Conservation (phyloP, 257 asterid species). For the Orobanche coerulescens region DNA sequence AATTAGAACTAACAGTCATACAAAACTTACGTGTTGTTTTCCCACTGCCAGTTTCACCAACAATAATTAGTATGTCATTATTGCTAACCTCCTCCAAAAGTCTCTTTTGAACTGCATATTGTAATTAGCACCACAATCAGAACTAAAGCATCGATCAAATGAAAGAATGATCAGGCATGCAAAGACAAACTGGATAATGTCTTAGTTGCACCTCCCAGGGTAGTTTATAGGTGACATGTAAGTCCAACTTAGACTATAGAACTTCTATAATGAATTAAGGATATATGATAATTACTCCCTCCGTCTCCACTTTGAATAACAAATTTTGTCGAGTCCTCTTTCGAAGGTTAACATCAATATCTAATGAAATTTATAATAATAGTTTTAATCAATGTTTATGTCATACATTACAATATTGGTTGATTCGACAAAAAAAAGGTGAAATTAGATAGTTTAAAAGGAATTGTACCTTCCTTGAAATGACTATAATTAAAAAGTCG, state of each 20-base stretch:
- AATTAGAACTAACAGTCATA: background rate
- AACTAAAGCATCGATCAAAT: background rate
- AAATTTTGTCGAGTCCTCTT: too few species aligned
- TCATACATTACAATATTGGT: too few species aligned
- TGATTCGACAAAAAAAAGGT: too few species aligned
- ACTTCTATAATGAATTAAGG: too few species aligned
- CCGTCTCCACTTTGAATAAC: too few species aligned
- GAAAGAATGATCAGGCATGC: background rate
- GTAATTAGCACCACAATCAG: background rate
- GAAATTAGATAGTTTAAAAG: too few species aligned
- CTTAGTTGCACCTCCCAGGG: background rate
- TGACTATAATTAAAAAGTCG: too few species aligned
- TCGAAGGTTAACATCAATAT: too few species aligned
- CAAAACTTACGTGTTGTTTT: slow-evolving; percentile 88
- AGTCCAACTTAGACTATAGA: background rate
- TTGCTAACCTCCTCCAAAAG: slow-evolving; percentile 78
- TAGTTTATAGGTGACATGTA: background rate
- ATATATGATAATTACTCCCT: too few species aligned
- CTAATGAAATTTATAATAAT: too few species aligned
- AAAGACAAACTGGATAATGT: background rate
- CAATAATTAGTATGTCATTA: slow-evolving; percentile 75
- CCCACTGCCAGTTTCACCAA: slow-evolving; percentile 98
- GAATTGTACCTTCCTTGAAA: too few species aligned
- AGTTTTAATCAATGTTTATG: too few species aligned
- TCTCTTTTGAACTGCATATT: slow-evolving; percentile 55